Evolutionary conservation across 257 asterid genomes (phyloP).

Genomic region (Euphrasia confusa): DNA sequence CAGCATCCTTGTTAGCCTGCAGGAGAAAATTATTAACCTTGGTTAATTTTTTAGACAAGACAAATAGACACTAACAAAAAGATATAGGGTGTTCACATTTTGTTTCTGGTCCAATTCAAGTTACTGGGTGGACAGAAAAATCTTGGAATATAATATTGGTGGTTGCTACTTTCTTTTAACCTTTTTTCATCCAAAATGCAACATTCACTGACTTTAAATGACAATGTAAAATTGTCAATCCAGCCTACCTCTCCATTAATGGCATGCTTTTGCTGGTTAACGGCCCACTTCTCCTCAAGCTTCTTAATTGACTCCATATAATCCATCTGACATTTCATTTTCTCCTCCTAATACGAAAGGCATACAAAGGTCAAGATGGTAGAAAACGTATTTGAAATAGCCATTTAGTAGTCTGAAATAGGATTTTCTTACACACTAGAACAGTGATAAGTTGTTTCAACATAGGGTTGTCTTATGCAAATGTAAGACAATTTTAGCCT

Average conservation of each 20-base stretch:
- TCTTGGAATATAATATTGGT: conserved; percentile 2
- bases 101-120: background rate
- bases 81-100: background rate
- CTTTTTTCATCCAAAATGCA: no score
- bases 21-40: conserved; percentile 27
- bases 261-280: conserved; percentile 66
- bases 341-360: conserved; percentile 67
- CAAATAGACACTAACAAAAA: conserved; percentile 9
- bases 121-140: background rate
- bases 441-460: background rate
- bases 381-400: conserved; percentile 4
- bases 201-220: no score
- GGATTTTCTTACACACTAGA: conserved; percentile 1
- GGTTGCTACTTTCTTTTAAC: background rate
- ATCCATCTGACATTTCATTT: conserved; percentile 94
- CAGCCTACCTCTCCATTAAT: conserved; percentile 62
- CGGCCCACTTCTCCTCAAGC: conserved; percentile 92
- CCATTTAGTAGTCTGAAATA: conserved; percentile 19
- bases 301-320: conserved; percentile 93
- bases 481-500: conserved; percentile 11
- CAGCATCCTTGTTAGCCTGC: conserved; percentile 38
- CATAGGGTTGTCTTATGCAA: conserved; percentile 15
- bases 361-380: conserved; percentile 1
- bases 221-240: background rate
- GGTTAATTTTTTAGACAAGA: conserved; percentile 3